Evolutionary conservation across 441 rosid species (phyloP), one percentile per base, ranked within the genome.

Genomic region (Gossypium gossypioides): DNA sequence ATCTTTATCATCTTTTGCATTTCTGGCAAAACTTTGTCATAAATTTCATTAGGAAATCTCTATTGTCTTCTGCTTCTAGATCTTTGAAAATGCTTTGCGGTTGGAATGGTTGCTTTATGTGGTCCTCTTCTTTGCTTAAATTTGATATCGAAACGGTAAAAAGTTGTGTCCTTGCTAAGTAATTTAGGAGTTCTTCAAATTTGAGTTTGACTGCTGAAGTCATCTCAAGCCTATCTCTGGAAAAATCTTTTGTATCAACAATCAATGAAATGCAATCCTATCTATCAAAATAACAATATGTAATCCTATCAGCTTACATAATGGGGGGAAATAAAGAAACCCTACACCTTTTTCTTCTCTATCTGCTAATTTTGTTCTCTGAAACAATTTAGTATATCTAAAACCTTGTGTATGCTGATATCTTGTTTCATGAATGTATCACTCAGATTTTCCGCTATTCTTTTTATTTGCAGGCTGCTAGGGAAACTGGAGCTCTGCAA

Each of bases 401-500:
- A 25, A 58, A 25, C 40, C 64, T 27, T 25, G 15, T 67, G 44
- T 40, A 52, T 71, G 29, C 42, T 72, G 12, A 27, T 68, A 3
- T 50, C 25, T 68, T 68, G 59, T 50, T 50, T 50, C 46, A 50
- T 27, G 59, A 15, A 52, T 68, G 10, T 27, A 16, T 51, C 27
- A 16, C 46, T 68, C 46, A 16, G 59, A 68, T 50, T 65, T 24
- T 51, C 44, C 63, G 40, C 24, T 69, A 2, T 59, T 62, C 10
- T 46, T 37, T 10, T 68, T 60, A 69, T 40, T 29, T 77, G 32
- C 86, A 93, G 99, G 98, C 99, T 84, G 98, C 99, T 46, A 87
- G 88, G 81, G 97, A 96, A 87, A 90, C 97, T 44, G 98, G 99
- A 74, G 98, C 98, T 73, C 97, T 96, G 80, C 96, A 96, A 85